These are phyloP conservation scores for Eucalyptus regnans DNA, from an alignment of 345 rosid genomes.

Conservation along the genomic window DNA sequence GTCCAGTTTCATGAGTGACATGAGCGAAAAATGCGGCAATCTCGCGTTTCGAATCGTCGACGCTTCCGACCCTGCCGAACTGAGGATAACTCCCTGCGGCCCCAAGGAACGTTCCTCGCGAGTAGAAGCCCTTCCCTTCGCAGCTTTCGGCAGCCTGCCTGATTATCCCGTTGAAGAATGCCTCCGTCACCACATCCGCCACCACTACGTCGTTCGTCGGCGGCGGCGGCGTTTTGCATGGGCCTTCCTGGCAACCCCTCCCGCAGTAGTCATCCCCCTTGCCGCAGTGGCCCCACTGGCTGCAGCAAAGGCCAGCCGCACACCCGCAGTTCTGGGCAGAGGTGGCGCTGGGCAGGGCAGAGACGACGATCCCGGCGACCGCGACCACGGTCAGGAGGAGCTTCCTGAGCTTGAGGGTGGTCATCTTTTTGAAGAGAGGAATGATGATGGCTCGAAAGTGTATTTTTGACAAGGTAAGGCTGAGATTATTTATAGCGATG, in stretches of 20 bases:
- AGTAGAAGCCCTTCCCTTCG: conserved; percentile 27
- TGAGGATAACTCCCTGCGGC: conserved; percentile 7
- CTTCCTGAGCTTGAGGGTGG: background rate
- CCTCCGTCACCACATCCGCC: conserved; percentile 14
- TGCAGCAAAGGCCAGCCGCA: conserved; percentile 6
- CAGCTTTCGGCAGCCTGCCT: conserved; percentile 8
- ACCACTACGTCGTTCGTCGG: background rate
- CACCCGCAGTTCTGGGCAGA: conserved; percentile 17
- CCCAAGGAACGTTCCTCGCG: conserved; percentile 14
- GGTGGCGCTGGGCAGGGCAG: background rate
- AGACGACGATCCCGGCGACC: background rate
- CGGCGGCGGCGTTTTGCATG: background rate
- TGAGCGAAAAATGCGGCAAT: conserved; percentile 41
- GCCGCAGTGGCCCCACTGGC: conserved; percentile 18
- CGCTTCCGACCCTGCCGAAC: conserved; percentile 19
- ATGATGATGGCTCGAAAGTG: background rate
- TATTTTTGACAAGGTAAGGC: background rate
- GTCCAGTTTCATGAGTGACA: conserved; percentile 31
- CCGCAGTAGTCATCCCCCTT: conserved; percentile 8
- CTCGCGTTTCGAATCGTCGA: conserved; percentile 35
- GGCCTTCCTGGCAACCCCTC: conserved; percentile 11
- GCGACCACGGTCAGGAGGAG: background rate
- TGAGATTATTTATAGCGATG: background rate
- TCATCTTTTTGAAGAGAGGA: background rate
- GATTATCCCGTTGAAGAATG: conserved; percentile 29